Evolutionary conservation across 2,329 filamentous ascomycete species (phyloP).

Genomic region (Fonsecaea pugnacius): DNA sequence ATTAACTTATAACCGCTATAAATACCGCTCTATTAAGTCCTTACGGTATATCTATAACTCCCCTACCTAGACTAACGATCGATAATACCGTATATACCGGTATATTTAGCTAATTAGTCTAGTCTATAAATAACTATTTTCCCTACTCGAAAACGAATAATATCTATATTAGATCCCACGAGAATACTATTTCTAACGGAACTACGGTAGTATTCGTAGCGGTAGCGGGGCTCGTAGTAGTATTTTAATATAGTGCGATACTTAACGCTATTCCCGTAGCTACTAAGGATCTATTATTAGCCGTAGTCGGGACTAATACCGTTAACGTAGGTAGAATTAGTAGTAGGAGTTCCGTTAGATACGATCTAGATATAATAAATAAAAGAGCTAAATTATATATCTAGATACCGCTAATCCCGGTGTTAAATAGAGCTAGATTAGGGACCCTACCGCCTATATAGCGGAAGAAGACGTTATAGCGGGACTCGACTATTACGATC

Average conservation of each 20-base stretch:
- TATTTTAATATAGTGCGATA: background rate
- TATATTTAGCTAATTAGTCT: background rate
- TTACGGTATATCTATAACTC: background rate
- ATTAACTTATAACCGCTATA: background rate
- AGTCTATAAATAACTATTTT: background rate
- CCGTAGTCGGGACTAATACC: background rate
- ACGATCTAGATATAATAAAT: background rate
- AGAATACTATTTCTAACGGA: constrained; percentile 7
- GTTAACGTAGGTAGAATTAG: background rate
- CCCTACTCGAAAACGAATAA: background rate
- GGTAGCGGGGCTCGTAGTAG: background rate
- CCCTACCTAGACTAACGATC: background rate
- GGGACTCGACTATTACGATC: constrained; percentile 38
- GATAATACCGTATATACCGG: background rate
- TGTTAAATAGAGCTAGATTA: constrained; percentile 30
- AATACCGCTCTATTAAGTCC: background rate
- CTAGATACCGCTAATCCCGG: background rate
- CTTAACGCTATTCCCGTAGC: background rate
- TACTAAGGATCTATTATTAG: background rate
- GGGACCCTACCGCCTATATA: constrained; percentile 34
- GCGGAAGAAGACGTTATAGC: constrained; percentile 38
- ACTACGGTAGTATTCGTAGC: background rate
- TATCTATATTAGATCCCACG: background rate
- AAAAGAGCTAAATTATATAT: background rate
- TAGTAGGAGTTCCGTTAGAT: background rate